phyloP scores from a whole-genome alignment of 371 early-diverging fungal species.

The Neoconidiobolus thromboides region DNA sequence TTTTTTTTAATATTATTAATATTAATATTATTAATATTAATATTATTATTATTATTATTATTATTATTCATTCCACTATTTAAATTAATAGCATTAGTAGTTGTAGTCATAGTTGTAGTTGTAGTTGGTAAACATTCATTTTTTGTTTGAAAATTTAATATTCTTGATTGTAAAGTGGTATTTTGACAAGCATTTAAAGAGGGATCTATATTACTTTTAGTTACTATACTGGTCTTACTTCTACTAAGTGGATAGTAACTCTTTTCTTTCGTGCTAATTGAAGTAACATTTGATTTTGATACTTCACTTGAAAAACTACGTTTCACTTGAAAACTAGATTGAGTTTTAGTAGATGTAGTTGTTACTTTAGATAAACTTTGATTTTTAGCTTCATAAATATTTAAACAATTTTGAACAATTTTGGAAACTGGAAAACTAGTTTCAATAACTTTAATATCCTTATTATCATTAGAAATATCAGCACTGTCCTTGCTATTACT shows the following conservation, averaged over 20 bases:
- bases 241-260: neutral
- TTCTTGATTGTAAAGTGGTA: too few relatives aligned
- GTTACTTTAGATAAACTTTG: neutral
- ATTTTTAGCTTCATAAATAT: neutral
- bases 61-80: too few relatives aligned
- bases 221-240: too few relatives aligned
- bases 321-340: neutral
- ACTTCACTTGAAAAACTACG: neutral
- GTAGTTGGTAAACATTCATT: too few relatives aligned
- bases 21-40: too few relatives aligned
- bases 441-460: neutral
- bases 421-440: neutral
- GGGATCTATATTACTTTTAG: neutral
- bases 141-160: too few relatives aligned
- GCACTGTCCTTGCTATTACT: neutral
- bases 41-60: too few relatives aligned
- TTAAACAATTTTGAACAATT: conserved; percentile 3
- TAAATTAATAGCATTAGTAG: too few relatives aligned
- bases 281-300: neutral
- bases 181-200: neutral
- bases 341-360: neutral
- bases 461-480: neutral
- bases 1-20: too few relatives aligned
- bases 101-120: too few relatives aligned
- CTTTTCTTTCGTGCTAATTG: neutral